Evolutionary conservation across 176 grass and related monocot genomes (phyloP).

Genomic region (Lolium perenne): DNA sequence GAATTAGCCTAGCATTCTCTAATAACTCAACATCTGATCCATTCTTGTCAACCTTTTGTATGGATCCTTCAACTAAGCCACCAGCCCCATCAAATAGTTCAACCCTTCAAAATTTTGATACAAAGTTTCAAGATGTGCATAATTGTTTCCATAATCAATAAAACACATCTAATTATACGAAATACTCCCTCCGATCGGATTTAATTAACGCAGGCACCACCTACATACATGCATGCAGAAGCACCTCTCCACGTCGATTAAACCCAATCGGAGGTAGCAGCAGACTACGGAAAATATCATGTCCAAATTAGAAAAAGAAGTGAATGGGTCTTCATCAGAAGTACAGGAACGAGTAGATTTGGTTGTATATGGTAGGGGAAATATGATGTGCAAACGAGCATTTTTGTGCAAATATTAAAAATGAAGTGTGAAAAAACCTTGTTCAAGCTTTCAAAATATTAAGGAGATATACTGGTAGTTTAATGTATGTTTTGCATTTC

Average conservation of each 20-base stretch:
- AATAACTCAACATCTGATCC: slow-evolving; percentile 73
- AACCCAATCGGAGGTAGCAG: too few relatives aligned
- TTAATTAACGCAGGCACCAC: too few relatives aligned
- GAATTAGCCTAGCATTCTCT: slow-evolving; percentile 59
- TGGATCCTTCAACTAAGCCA: slow-evolving; percentile 77
- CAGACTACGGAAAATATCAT: neutral
- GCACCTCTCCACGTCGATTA: too few relatives aligned
- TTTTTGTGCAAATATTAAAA: neutral
- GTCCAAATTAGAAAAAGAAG: neutral
- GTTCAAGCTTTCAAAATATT: neutral
- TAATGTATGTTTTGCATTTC: neutral
- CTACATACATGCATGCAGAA: too few relatives aligned
- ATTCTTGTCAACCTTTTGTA: slow-evolving; percentile 70
- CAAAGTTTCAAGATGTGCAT: slow-evolving; percentile 8
- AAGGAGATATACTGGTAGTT: neutral
- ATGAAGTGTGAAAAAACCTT: neutral
- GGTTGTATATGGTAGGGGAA: neutral
- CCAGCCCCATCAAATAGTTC: slow-evolving; percentile 85
- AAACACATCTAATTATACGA: too few relatives aligned
- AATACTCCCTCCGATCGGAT: too few relatives aligned
- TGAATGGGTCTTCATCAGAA: neutral
- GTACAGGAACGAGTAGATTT: neutral
- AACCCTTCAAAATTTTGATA: slow-evolving; percentile 56
- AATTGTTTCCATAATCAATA: neutral
- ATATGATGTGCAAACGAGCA: neutral